Evolutionary conservation across 2,329 filamentous ascomycete genomes (phyloP).

Genomic region (Arthrobotrys conoides): DNA sequence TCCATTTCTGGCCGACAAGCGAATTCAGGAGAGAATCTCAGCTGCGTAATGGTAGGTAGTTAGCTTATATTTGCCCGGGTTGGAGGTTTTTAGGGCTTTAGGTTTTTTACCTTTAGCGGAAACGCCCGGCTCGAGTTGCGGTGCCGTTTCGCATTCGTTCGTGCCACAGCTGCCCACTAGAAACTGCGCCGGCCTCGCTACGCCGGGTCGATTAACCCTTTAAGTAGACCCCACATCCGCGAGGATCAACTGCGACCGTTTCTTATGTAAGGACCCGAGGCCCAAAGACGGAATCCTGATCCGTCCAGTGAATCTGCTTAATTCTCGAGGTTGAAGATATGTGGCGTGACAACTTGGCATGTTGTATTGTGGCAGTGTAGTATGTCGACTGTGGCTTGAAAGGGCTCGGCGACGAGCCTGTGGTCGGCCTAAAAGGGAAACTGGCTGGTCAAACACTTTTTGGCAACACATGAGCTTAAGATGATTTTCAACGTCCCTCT

Average conservation of each 20-base stretch:
- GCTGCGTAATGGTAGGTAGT: background rate
- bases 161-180: background rate
- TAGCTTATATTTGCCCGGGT: conserved; percentile 7
- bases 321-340: background rate
- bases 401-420: too few relatives aligned
- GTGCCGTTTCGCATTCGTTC: background rate
- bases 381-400: conserved; percentile 4
- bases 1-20: background rate
- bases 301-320: background rate
- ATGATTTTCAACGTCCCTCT: conserved; percentile 7
- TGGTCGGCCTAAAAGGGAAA: background rate
- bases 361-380: background rate
- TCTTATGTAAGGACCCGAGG: conserved; percentile 26
- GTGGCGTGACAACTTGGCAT: background rate
- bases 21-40: background rate
- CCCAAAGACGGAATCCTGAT: background rate
- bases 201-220: background rate
- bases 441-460: background rate
- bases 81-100: conserved; percentile 1
- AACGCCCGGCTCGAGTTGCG: conserved; percentile 1
- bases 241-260: background rate
- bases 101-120: background rate
- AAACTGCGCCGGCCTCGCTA: background rate
- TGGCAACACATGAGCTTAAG: conserved; percentile 3
- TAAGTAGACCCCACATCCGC: background rate